Conservation (phyloP, 371 early-diverging fungal species). For the Rhizomucor pusillus region DNA sequence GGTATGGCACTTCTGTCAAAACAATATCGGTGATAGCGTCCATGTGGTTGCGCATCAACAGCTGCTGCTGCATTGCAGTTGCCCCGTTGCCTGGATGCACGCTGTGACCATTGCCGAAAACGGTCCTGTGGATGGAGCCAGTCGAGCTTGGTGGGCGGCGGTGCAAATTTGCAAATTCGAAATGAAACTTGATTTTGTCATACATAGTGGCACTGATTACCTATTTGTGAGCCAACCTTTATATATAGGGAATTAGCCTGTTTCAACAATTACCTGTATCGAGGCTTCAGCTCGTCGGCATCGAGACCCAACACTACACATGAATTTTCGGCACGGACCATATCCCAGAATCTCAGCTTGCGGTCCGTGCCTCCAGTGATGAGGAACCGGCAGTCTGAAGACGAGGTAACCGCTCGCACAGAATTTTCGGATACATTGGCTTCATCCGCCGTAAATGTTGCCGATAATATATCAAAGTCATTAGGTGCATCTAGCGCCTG, state of each 20-base stretch:
- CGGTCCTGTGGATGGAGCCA: constrained; percentile 5
- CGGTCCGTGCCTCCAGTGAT: constrained; percentile 82
- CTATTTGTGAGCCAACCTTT: background rate
- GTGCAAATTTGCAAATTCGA: constrained; percentile 45
- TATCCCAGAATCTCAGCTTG: constrained; percentile 83
- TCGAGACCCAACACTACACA: constrained; percentile 71
- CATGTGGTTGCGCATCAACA: constrained; percentile 61
- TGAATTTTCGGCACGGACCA: constrained; percentile 63
- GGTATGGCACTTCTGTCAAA: constrained; percentile 72
- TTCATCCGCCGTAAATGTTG: constrained; percentile 53
- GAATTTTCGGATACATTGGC: constrained; percentile 52
- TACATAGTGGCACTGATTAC: constrained; percentile 53
- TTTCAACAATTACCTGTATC: constrained; percentile 47
- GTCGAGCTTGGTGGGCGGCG: constrained; percentile 14
- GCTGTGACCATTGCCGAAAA: constrained; percentile 12
- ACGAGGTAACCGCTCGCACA: constrained; percentile 53
- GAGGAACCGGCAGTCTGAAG: constrained; percentile 61
- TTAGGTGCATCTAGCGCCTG: constrained; percentile 52
- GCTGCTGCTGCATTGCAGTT: constrained; percentile 50
- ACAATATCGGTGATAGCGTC: constrained; percentile 74
- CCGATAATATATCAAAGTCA: constrained; percentile 47
- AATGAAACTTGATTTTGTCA: constrained; percentile 53
- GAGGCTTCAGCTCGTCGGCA: constrained; percentile 55
- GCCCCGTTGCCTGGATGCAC: constrained; percentile 5
- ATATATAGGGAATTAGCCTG: background rate